Percentiles rank a stretch among this genome's conserved stretches.
These are phyloP conservation scores for Magnaporthiopsis poae DNA, from an alignment of 2,329 filamentous ascomycete genomes.

Conservation along the genomic window DNA sequence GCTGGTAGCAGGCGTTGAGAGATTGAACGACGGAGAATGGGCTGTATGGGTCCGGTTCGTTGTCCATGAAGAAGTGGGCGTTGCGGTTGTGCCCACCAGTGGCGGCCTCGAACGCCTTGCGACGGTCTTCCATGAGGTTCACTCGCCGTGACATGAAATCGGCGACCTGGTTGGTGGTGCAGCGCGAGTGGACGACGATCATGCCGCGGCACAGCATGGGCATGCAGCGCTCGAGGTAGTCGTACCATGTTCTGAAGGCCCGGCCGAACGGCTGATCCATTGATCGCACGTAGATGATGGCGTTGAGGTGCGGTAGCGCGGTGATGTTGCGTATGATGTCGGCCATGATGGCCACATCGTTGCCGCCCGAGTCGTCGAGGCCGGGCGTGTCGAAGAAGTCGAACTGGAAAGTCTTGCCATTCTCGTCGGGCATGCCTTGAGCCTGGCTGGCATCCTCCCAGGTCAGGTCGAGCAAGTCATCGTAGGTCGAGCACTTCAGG, in stretches of 20 bases:
- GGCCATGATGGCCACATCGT: constrained; percentile 3
- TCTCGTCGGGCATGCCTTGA: neutral
- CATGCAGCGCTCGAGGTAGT: constrained; percentile 2
- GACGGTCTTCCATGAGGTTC: neutral
- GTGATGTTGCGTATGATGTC: neutral
- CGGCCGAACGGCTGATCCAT: neutral
- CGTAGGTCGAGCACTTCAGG: neutral
- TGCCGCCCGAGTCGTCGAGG: constrained; percentile 2
- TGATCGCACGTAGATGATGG: constrained; percentile 4
- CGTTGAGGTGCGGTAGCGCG: constrained; percentile 1
- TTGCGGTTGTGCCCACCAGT: neutral
- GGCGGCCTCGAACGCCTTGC: neutral
- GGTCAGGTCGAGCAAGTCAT: neutral
- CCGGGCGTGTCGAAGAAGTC: constrained; percentile 3
- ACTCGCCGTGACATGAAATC: neutral
- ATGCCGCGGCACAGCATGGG: neutral
- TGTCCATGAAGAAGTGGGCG: constrained; percentile 4
- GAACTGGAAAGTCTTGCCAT: neutral
- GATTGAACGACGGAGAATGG: neutral
- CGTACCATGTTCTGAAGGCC: neutral
- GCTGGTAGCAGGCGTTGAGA: neutral
- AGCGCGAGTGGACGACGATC: constrained; percentile 2
- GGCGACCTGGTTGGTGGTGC: neutral
- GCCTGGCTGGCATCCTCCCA: neutral
- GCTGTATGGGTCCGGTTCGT: neutral